These are phyloP conservation scores for Eimeria maxima DNA, from an alignment of 169 alveolate genomes.

Conservation along the genomic window DNA sequence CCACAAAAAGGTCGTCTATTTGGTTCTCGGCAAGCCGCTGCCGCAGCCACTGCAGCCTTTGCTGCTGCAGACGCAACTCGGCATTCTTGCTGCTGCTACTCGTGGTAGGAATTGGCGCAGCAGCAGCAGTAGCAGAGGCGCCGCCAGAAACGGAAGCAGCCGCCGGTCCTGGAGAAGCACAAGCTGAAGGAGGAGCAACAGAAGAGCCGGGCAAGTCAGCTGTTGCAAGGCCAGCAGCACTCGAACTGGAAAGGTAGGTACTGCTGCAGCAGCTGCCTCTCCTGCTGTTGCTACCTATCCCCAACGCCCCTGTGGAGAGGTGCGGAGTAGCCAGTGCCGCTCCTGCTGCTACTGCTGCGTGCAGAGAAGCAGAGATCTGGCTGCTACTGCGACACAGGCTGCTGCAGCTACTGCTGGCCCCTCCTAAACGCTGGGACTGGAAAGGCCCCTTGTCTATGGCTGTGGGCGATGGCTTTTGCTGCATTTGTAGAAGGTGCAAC, in stretches of 20 bases:
- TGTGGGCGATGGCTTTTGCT: background rate
- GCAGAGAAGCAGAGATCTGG: constrained; percentile 43
- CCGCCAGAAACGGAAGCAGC: background rate
- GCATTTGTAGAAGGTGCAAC: constrained; percentile 32
- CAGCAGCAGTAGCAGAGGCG: background rate
- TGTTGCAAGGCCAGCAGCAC: constrained; percentile 58
- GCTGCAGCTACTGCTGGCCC: constrained; percentile 51
- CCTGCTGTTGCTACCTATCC: constrained; percentile 71
- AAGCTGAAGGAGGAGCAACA: constrained; percentile 18
- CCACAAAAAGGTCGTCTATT: constrained; percentile 46
- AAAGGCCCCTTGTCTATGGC: background rate
- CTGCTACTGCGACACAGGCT: constrained; percentile 74
- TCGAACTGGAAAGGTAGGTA: constrained; percentile 33
- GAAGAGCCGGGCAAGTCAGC: constrained; percentile 14
- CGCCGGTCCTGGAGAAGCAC: background rate
- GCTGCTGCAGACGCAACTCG: constrained; percentile 56
- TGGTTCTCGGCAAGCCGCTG: constrained; percentile 67
- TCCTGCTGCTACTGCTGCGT: constrained; percentile 50
- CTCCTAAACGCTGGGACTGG: background rate
- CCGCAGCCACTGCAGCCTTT: constrained; percentile 63
- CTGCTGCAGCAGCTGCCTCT: constrained; percentile 78
- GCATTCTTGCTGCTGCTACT: constrained; percentile 14
- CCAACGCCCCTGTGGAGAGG: background rate
- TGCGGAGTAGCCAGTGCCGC: constrained; percentile 40
- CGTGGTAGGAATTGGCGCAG: background rate